Evolutionary conservation across 768 basidiomycete genomes (phyloP).

Genomic region (Amanita jacksonii): DNA sequence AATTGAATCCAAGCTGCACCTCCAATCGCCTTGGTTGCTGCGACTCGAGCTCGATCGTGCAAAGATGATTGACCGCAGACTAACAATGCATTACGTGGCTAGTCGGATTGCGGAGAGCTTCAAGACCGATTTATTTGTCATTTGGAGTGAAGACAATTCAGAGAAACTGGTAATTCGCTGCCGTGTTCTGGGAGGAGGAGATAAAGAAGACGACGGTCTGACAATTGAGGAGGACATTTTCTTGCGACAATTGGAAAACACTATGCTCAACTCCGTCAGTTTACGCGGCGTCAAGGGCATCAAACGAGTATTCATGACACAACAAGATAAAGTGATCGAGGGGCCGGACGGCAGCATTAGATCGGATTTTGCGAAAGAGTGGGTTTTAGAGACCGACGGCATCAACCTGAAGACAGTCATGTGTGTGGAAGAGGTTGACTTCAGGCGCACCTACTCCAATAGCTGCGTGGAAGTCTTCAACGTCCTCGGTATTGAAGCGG

Average conservation of each 20-base stretch:
- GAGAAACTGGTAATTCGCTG: slow-evolving; percentile 97
- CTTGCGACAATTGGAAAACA: slow-evolving; percentile 91
- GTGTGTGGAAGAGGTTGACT: slow-evolving; percentile 92
- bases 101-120: slow-evolving; percentile 90
- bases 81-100: slow-evolving; percentile 92
- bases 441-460: slow-evolving; percentile 90
- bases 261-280: slow-evolving; percentile 91
- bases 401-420: slow-evolving; percentile 93
- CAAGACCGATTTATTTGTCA: slow-evolving; percentile 93
- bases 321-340: slow-evolving; percentile 71
- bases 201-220: slow-evolving; percentile 79
- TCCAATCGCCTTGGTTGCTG: slow-evolving; percentile 95
- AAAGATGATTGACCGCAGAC: slow-evolving; percentile 95
- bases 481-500: slow-evolving; percentile 94
- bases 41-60: slow-evolving; percentile 95
- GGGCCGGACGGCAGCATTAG: slow-evolving; percentile 57
- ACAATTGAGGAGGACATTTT: slow-evolving; percentile 89
- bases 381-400: slow-evolving; percentile 97
- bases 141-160: slow-evolving; percentile 98
- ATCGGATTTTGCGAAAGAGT: slow-evolving; percentile 65
- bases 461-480: slow-evolving; percentile 92
- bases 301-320: slow-evolving; percentile 86
- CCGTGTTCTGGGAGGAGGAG: slow-evolving; percentile 75
- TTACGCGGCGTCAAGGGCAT: slow-evolving; percentile 90
- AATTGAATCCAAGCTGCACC: slow-evolving; percentile 79